Evolutionary conservation across 192 early-diverging fungal genomes (phyloP), one percentile per base, ranked within the genome.

Genomic region (Entomortierella parvispora): DNA sequence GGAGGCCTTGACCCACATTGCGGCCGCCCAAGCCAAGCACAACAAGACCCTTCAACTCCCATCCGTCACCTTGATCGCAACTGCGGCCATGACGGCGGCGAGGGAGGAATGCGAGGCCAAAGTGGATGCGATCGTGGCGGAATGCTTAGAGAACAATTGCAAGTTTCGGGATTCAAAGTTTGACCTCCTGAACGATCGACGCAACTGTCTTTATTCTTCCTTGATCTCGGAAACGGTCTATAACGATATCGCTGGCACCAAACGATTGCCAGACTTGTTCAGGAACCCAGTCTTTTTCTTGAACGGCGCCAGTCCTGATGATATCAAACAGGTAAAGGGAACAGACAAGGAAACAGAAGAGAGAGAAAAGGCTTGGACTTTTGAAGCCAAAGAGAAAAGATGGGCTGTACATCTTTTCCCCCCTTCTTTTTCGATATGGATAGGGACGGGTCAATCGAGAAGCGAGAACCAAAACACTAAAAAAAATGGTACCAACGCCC

Each of bases 231-330:
- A 76, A 11, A 76, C 71, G 0, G 71, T 76, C 4, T 76, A 76
- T 46, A 37, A 44, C 32, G 59, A 66, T 32, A 67, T 76, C 44
- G 64, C 71, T 7, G 71, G 71, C 20, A 76, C 64, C 18, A 76
- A 76, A 31, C 64, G 71, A 3, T 20, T 76, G 26, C n/a, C 71
- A 14, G 58, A 87, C 45, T 50, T 87, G 9, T 83, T 87, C 67
- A 67, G 75, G 20, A 80, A 87, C 26, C 86, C 86, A 25, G 47
- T 57, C 37, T 87, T 87, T 45, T 86, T 84, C 56, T 65, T 79
- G 49, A 79, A 83, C 44, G 85, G 86, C 29, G 66, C 62, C 6
- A 62, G 42, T 28, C 74, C 69, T 31, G 60, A 67, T 18, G 81
- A 82, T 49, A 71, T 81, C 54, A 64, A 69, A 40, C 80, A 81